phyloP scores from a whole-genome alignment of 176 grass and related monocot species.

The Themeda triandra region DNA sequence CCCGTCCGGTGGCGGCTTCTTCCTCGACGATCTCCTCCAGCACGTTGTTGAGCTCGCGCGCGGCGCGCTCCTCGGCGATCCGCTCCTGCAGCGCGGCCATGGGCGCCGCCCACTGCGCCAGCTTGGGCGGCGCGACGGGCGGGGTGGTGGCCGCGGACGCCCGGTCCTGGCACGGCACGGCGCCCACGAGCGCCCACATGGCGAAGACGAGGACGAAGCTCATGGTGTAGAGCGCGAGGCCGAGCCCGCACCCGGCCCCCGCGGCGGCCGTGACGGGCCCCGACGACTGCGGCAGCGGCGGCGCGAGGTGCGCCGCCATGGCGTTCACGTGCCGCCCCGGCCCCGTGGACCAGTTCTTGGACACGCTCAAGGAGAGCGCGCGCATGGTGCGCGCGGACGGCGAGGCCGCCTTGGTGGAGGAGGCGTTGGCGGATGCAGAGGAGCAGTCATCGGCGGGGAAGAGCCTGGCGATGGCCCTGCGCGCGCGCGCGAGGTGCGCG shows the following conservation, averaged over 20 bases:
- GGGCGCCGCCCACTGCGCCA: constrained; percentile 61
- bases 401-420: not conserved
- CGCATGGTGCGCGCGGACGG: constrained; percentile 13
- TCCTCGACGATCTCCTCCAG: constrained; percentile 54
- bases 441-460: not conserved
- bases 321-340: constrained; percentile 56
- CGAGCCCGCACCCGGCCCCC: constrained; percentile 44
- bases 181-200: constrained; percentile 72
- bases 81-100: constrained; percentile 68
- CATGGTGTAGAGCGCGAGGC: constrained; percentile 86
- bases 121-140: constrained; percentile 49
- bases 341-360: constrained; percentile 77
- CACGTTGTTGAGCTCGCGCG: constrained; percentile 48
- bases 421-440: not conserved
- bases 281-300: constrained; percentile 27
- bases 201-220: constrained; percentile 74
- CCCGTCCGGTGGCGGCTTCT: too few species aligned
- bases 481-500: constrained; percentile 66
- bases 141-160: not conserved
- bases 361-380: constrained; percentile 64
- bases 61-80: constrained; percentile 60
- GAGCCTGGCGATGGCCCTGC: constrained; percentile 66
- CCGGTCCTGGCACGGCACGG: constrained; percentile 64
- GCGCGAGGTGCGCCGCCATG: constrained; percentile 64
- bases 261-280: not conserved